Evolutionary conservation across 2,329 filamentous ascomycete species (phyloP).

Genomic region (Cordyceps cicadae): DNA sequence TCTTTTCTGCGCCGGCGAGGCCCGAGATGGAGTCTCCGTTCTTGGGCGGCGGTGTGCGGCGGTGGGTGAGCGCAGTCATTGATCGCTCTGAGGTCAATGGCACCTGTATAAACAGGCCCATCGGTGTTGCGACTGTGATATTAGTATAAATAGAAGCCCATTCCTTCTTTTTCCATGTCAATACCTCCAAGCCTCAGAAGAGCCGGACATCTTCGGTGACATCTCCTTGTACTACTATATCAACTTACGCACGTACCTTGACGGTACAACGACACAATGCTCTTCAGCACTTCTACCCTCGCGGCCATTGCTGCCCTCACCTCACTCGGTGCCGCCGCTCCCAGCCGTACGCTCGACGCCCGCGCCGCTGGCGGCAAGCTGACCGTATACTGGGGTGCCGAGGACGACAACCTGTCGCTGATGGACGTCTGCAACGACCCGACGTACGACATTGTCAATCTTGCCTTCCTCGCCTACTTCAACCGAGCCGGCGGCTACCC

Average conservation of each 20-base stretch:
- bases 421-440: conserved; percentile 15
- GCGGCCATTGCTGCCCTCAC: conserved; percentile 3
- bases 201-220: conserved; percentile 1
- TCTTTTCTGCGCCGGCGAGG: conserved; percentile 1
- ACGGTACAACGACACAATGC: conserved; percentile 1
- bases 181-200: background rate
- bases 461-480: conserved; percentile 18
- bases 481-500: conserved; percentile 13
- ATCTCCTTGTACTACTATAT: background rate
- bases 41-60: background rate
- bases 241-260: background rate
- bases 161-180: background rate
- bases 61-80: background rate
- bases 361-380: conserved; percentile 15
- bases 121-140: background rate
- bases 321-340: conserved; percentile 3
- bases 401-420: conserved; percentile 16
- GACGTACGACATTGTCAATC: conserved; percentile 18
- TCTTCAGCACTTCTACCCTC: conserved; percentile 7
- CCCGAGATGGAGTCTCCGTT: background rate
- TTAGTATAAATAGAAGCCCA: background rate
- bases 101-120: background rate
- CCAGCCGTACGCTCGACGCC: background rate
- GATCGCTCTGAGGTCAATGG: background rate
- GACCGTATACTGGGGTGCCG: conserved; percentile 17